Base-by-base conservation (phyloP, 257 asterid species). In the Plectranthus barbatus region DNA sequence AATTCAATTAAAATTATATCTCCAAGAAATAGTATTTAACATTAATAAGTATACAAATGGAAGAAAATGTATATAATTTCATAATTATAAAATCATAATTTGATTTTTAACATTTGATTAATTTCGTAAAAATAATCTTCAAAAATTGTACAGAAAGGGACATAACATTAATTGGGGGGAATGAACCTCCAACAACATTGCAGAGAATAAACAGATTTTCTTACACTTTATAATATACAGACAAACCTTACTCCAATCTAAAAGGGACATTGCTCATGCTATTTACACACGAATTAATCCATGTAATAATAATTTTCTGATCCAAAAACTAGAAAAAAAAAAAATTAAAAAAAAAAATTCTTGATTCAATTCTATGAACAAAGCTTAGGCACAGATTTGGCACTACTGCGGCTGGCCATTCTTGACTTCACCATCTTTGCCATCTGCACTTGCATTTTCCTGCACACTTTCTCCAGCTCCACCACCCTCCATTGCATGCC, bases 401-500 rank as follows among this genome's bases (percentile, higher is more conserved):
- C 72, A 57, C 58, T 77, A 31, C 60, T 73, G 0, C 77, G 83
- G 68, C 67, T 74, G 42, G 85, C 63, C 45, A 80, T 67, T 81
- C 88, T 85, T 60, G 96, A 83, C 75, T 73, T 88, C 81, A 75
- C 72, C 79, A 86, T 76, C 76, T 87, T 86, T 23, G 81, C 60
- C 91, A 91, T 85, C 49, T 84, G 96, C 31, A 47, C 64, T 65
- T 88, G 91, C 95, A 91, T 85, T 70, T 82, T 81, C 75, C 75
- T 62, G 76, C 96, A 91, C 31, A 83, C 78, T 31, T 82, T 84
- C 65, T 91, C 97, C 48, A 91, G 50, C 69, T 91, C 96, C 80
- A 78, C 13, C 50, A 81, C 96, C 46, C 97, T 76, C 82, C 94
- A 84, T 23, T 88, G 96, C 97, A 91, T 91, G 37, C 96, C 94